Evolutionary conservation across 2,329 filamentous ascomycete species (phyloP).

Genomic region (Didymella pinodella): DNA sequence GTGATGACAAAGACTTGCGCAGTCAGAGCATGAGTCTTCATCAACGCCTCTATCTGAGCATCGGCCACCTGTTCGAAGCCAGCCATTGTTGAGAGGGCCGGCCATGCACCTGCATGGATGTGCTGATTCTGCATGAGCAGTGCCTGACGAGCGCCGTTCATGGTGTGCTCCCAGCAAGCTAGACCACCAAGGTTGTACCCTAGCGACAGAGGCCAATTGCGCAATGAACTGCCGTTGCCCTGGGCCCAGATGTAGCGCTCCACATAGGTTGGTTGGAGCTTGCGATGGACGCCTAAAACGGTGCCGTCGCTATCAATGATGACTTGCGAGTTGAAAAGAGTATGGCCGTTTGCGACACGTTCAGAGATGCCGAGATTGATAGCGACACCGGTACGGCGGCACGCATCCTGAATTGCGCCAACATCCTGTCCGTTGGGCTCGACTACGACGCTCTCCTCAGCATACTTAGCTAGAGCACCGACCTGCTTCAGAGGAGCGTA

Average conservation of each 20-base stretch:
- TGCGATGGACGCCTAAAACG: conserved; percentile 50
- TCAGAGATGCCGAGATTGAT: conserved; percentile 49
- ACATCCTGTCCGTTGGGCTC: conserved; percentile 43
- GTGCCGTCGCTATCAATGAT: conserved; percentile 45
- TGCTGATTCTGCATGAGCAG: conserved; percentile 46
- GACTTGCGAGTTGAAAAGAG: conserved; percentile 50
- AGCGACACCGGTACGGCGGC: conserved; percentile 41
- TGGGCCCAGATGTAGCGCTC: conserved; percentile 50
- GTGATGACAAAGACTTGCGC: conserved; percentile 56
- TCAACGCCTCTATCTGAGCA: conserved; percentile 57
- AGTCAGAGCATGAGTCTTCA: conserved; percentile 57
- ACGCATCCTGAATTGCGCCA: conserved; percentile 43
- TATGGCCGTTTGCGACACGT: conserved; percentile 44
- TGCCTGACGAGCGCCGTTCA: conserved; percentile 51
- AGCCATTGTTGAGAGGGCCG: conserved; percentile 46
- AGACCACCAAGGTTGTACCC: conserved; percentile 49
- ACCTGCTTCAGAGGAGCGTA: conserved; percentile 49
- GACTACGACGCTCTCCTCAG: conserved; percentile 49
- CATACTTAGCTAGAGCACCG: conserved; percentile 43
- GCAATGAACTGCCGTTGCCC: conserved; percentile 44
- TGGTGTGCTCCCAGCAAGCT: conserved; percentile 51
- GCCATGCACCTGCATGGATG: conserved; percentile 51
- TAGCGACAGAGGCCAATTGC: conserved; percentile 40
- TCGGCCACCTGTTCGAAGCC: conserved; percentile 54
- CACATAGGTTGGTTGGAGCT: conserved; percentile 49